phyloP scores from a whole-genome alignment of 805 yeast genomes.

The Yarrowia sp. region DNA sequence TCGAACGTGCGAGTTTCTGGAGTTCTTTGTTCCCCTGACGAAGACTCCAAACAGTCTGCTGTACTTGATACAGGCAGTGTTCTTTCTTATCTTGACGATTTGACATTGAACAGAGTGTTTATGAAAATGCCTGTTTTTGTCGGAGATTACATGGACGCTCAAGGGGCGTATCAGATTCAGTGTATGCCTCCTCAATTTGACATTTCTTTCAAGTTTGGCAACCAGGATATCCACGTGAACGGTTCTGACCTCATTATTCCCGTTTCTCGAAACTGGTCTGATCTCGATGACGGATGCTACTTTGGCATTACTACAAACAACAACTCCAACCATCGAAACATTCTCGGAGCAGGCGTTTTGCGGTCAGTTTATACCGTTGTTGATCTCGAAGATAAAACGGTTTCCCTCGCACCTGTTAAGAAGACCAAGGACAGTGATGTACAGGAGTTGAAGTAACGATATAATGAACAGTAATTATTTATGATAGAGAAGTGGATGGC shows the following conservation, averaged over 20 bases:
- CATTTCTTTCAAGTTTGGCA: constrained; percentile 13
- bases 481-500: too few relatives aligned
- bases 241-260: constrained; percentile 8
- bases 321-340: not conserved
- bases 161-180: not conserved
- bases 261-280: constrained; percentile 8
- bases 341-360: not conserved
- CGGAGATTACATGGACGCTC: not conserved
- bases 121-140: constrained; percentile 1
- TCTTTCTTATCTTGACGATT: not conserved
- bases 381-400: not conserved
- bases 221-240: not conserved
- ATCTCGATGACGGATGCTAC: constrained; percentile 4
- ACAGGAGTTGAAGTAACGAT: not conserved
- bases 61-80: not conserved
- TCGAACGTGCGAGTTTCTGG: not conserved
- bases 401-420: not conserved
- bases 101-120: not conserved
- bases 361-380: not conserved
- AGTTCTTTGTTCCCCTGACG: not conserved
- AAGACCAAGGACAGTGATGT: not conserved
- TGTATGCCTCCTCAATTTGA: constrained; percentile 11
- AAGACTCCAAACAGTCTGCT: not conserved
- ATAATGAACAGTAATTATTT: not conserved
- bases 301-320: constrained; percentile 2